Evolutionary conservation across 139 green algal species (phyloP).

Genomic region (Haematococcus sp.): DNA sequence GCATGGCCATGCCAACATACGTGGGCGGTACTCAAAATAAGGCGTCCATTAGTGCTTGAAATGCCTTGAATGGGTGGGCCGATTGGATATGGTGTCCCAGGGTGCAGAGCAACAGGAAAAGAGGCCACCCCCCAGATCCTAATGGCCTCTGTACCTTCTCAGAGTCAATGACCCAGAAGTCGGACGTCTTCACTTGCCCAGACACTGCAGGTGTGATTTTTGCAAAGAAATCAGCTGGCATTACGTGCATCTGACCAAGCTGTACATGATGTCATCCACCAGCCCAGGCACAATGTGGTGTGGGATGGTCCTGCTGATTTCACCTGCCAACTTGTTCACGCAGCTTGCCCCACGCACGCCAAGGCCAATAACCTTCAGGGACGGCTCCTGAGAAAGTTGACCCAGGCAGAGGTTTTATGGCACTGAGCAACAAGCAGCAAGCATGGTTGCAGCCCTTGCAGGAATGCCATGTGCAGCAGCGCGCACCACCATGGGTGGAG

Average conservation of each 20-base stretch:
- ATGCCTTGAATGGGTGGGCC: constrained; percentile 1
- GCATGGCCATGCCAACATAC: no score
- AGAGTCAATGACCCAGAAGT: constrained; percentile 46
- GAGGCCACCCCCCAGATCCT: background rate
- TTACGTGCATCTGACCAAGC: no score
- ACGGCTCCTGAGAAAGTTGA: background rate
- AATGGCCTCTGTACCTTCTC: no score
- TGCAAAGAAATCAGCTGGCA: no score
- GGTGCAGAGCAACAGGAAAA: background rate
- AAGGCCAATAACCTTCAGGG: constrained; percentile 62
- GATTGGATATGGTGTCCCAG: background rate
- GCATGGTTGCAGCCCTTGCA: no score
- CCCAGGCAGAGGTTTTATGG: background rate
- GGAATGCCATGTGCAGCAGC: no score
- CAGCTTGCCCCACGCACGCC: constrained; percentile 61
- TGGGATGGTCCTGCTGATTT: background rate
- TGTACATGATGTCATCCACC: constrained; percentile 23
- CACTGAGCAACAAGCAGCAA: no score
- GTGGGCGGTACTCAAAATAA: no score
- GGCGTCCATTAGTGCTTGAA: no score
- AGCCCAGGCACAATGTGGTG: background rate
- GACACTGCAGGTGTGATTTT: constrained; percentile 4
- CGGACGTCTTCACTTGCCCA: constrained; percentile 23
- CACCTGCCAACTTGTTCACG: constrained; percentile 49
- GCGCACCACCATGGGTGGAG: no score